Evolutionary conservation across 495 filamentous ascomycete genomes (phyloP).

Genomic region (Xylaria curta): DNA sequence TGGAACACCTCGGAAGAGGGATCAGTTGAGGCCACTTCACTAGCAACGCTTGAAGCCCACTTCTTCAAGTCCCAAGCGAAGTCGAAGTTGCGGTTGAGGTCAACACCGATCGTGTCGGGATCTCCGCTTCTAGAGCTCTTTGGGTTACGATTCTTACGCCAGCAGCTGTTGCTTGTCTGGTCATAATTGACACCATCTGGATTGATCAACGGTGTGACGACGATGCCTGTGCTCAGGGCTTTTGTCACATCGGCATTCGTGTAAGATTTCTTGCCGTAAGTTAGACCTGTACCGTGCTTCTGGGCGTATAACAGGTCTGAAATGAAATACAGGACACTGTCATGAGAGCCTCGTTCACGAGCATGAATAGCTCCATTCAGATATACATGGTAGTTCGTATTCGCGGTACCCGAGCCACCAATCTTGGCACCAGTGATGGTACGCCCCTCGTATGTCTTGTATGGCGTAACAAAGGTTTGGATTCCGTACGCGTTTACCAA

Average conservation of each 20-base stretch:
- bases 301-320: slow-evolving; percentile 47
- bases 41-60: slow-evolving; percentile 37
- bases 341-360: slow-evolving; percentile 45
- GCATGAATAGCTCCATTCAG: slow-evolving; percentile 44
- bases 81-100: slow-evolving; percentile 51
- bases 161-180: slow-evolving; percentile 42
- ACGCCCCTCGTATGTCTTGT: slow-evolving; percentile 43
- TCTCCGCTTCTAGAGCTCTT: slow-evolving; percentile 20
- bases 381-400: slow-evolving; percentile 40
- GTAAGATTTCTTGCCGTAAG: slow-evolving; percentile 48
- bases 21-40: slow-evolving; percentile 37
- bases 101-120: slow-evolving; percentile 39
- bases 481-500: slow-evolving; percentile 41
- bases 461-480: slow-evolving; percentile 38
- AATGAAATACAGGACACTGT: slow-evolving; percentile 46
- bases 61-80: slow-evolving; percentile 45
- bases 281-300: slow-evolving; percentile 43
- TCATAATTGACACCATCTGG: slow-evolving; percentile 51
- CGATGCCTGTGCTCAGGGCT: slow-evolving; percentile 45
- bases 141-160: slow-evolving; percentile 52
- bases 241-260: slow-evolving; percentile 46
- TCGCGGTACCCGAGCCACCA: slow-evolving; percentile 31
- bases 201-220: slow-evolving; percentile 47
- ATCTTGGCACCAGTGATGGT: slow-evolving; percentile 34
- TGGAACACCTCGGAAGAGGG: slow-evolving; percentile 41